phyloP scores from a whole-genome alignment of 306 rosid genomes.

The Quercus gilva region DNA sequence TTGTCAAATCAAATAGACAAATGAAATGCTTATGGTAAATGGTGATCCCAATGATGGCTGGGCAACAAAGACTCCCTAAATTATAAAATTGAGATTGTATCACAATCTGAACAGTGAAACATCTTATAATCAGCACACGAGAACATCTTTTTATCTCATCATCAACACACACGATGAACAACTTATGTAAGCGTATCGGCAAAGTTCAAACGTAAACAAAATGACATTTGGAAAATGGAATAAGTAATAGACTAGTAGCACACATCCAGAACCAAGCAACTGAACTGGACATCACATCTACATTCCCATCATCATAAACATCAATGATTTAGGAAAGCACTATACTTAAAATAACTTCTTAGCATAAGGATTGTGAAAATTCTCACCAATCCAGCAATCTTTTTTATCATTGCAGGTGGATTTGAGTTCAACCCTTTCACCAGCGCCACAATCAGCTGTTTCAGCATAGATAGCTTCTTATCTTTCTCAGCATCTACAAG shows the following conservation, averaged over 20 bases:
- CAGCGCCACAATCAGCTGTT: slow-evolving; percentile 74
- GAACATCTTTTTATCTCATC: neutral
- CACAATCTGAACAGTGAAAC: neutral
- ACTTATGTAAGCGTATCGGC: neutral
- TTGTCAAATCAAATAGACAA: neutral
- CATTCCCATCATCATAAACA: neutral
- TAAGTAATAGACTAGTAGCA: neutral
- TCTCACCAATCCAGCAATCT: slow-evolving; percentile 92
- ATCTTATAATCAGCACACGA: neutral
- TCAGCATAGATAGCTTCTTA: slow-evolving; percentile 89
- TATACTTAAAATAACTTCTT: neutral
- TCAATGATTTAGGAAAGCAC: neutral
- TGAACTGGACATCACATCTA: neutral
- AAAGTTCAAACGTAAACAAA: neutral
- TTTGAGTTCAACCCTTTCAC: slow-evolving; percentile 92
- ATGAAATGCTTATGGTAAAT: neutral
- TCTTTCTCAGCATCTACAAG: slow-evolving; percentile 88
- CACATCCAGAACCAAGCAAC: neutral
- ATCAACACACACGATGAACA: neutral
- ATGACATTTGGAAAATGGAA: neutral
- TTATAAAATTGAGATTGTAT: neutral
- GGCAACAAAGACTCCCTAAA: neutral
- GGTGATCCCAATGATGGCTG: neutral
- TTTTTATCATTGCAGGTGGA: slow-evolving; percentile 85
- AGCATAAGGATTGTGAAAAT: neutral